Evolutionary conservation across 2,329 filamentous ascomycete species (phyloP), one percentile per base, ranked within the genome.

Genomic region (Sphaceloma murrayae): DNA sequence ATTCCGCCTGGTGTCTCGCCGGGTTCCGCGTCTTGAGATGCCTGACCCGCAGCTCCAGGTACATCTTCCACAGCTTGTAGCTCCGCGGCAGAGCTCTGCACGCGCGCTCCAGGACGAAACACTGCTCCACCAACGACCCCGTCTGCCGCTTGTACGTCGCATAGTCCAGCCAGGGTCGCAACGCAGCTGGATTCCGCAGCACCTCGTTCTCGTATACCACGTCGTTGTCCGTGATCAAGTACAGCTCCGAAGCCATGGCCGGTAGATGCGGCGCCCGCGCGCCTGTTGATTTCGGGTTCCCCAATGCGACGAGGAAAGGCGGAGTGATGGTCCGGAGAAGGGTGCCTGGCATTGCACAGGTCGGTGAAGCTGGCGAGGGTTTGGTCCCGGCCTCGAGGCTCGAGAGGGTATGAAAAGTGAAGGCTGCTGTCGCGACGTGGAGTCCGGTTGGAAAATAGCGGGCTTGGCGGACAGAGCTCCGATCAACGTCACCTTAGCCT

Each of bases 21-120:
- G 89, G 79, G 61, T 94, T 96, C 54, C 89, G 77, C 58, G 80
- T 82, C 49, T 78, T 72, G 34, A 63, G 40, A 46, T 62, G 61
- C 55, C 82, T 84, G 46, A 77, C 79, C 55, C 91, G 78, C 54
- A 96, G 82, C 52, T 79, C 75, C 52, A 98, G 77, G 64, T 96
- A 98, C 77, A 94, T 79, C 67, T 94, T 96, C 91, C 91, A 98
- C 38, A 98, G 72, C 68, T 98, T 98, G 70, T 94, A 98, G 19
- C 89, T 96, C 54, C 91, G 78, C 39, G 91, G 91, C 34, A 98
- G 74, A 56, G 93, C 83, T 51, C 77, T 72, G 63, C 89, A 95
- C 47, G 91, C 89, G 58, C 91, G 78, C 66, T 96, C 91, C 68
- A 96, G 82, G 27, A 81, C 75, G 59, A 82, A 82, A 42, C 87